phyloP scores from a whole-genome alignment of 2,329 filamentous ascomycete genomes.

The Aspergillus nomiae region DNA sequence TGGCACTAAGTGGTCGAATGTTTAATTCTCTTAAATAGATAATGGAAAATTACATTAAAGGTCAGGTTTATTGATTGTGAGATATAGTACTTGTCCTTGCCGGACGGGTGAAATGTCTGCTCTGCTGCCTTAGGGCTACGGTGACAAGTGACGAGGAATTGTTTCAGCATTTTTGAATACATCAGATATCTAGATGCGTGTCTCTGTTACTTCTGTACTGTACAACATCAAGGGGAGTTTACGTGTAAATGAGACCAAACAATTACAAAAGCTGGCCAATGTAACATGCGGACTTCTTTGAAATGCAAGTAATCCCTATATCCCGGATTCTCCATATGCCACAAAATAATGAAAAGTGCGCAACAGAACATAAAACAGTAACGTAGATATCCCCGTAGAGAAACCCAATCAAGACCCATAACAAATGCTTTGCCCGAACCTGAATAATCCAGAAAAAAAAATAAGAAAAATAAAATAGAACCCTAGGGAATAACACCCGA shows the following conservation, averaged over 20 bases:
- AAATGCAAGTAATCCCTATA: background rate
- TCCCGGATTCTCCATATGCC: background rate
- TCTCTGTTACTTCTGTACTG: background rate
- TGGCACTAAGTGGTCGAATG: no score
- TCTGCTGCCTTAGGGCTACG: background rate
- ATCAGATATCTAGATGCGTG: background rate
- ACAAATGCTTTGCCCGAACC: conserved; percentile 21
- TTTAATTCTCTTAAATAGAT: background rate
- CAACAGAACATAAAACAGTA: background rate
- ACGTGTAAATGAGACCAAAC: background rate
- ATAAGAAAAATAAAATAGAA: conserved; percentile 13
- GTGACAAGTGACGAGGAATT: background rate
- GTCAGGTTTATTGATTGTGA: no score
- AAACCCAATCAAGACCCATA: conserved; percentile 20
- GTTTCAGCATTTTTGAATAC: no score
- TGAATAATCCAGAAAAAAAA: conserved; percentile 18
- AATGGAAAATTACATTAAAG: background rate
- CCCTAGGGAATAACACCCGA: conserved; percentile 9
- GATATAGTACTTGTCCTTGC: no score
- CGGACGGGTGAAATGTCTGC: no score
- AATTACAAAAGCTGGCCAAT: background rate
- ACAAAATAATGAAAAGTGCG: background rate
- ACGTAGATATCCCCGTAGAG: background rate
- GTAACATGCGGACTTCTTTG: background rate
- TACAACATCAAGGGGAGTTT: background rate